A percentile compares a stretch with the other conserved stretches of the same genome.
Conservation (phyloP, 2,329 filamentous ascomycete genomes). For the Aspergillus ochraceus region DNA sequence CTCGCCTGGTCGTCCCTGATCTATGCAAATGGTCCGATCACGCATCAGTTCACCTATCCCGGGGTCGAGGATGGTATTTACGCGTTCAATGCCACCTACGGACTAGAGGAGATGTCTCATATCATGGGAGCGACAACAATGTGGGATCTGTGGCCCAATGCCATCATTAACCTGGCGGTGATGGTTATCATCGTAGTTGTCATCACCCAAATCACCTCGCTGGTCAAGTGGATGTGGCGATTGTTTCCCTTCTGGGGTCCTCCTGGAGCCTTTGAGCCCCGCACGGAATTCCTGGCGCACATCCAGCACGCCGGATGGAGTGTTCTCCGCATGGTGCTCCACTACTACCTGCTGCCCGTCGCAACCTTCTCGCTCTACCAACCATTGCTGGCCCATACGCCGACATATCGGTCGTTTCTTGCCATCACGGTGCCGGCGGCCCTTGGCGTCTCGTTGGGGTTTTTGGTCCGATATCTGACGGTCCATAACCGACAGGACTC, state of each 20-base stretch:
- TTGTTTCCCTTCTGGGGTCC: background rate
- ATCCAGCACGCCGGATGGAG: conserved; percentile 9
- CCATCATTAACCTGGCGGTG: conserved; percentile 12
- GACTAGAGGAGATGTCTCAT: conserved; percentile 17
- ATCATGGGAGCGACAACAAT: conserved; percentile 11
- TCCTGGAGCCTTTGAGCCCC: background rate
- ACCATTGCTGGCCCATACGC: background rate
- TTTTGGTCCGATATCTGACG: background rate
- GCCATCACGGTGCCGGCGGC: conserved; percentile 1
- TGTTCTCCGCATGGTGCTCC: conserved; percentile 7
- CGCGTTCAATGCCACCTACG: conserved; percentile 10
- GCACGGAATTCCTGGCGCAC: background rate
- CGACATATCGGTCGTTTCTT: conserved; percentile 7
- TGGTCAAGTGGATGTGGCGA: conserved; percentile 4
- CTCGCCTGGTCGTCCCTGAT: conserved; percentile 18
- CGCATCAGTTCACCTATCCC: conserved; percentile 14
- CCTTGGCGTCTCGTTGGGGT: background rate
- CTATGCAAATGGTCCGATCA: conserved; percentile 12
- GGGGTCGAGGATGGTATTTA: conserved; percentile 13
- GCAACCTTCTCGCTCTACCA: conserved; percentile 12
- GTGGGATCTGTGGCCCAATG: conserved; percentile 13
- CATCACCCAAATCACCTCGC: background rate
- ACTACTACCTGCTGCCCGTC: conserved; percentile 11
- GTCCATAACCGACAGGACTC: background rate
- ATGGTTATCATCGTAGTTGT: conserved; percentile 3